phyloP scores from a whole-genome alignment of 2,329 filamentous ascomycete genomes.

The Bipolaris bicolor region DNA sequence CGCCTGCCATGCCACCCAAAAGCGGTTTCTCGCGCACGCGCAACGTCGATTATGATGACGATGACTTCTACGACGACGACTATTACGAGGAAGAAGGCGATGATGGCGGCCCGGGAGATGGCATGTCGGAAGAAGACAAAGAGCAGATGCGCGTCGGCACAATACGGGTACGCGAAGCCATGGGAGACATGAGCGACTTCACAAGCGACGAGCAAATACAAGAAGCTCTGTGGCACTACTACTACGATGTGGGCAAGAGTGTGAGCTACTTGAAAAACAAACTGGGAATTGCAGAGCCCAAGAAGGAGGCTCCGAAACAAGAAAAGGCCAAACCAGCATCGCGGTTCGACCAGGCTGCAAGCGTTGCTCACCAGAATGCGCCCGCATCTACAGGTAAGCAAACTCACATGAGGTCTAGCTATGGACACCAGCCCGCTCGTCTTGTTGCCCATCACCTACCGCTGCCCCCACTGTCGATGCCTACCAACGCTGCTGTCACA shows the following conservation, averaged over 20 bases:
- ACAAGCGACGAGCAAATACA: slow-evolving; percentile 77
- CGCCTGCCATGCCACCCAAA: slow-evolving; percentile 42
- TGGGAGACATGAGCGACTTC: slow-evolving; percentile 65
- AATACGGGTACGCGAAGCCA: slow-evolving; percentile 66
- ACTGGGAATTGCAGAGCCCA: slow-evolving; percentile 26
- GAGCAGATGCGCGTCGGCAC: slow-evolving; percentile 69
- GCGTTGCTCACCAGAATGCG: slow-evolving; percentile 46
- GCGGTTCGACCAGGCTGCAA: slow-evolving; percentile 55
- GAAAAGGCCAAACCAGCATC: slow-evolving; percentile 41
- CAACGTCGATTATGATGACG: slow-evolving; percentile 56
- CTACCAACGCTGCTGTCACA: slow-evolving; percentile 36
- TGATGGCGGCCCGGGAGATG: slow-evolving; percentile 29
- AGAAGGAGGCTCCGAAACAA: slow-evolving; percentile 43
- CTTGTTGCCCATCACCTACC: slow-evolving; percentile 22
- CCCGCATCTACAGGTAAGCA: slow-evolving; percentile 57
- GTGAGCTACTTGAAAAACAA: slow-evolving; percentile 78
- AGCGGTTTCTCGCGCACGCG: slow-evolving; percentile 53
- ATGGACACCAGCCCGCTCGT: slow-evolving; percentile 20
- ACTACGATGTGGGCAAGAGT: slow-evolving; percentile 87
- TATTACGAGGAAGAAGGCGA: slow-evolving; percentile 46
- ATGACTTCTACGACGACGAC: slow-evolving; percentile 60
- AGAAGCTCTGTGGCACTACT: slow-evolving; percentile 94
- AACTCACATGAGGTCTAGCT: slow-evolving; percentile 22
- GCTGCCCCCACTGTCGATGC: slow-evolving; percentile 44
- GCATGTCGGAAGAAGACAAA: slow-evolving; percentile 42